Evolutionary conservation across 371 early-diverging fungal species (phyloP), one percentile per base, ranked within the genome.

Genomic region (Synchytrium microbalum): DNA sequence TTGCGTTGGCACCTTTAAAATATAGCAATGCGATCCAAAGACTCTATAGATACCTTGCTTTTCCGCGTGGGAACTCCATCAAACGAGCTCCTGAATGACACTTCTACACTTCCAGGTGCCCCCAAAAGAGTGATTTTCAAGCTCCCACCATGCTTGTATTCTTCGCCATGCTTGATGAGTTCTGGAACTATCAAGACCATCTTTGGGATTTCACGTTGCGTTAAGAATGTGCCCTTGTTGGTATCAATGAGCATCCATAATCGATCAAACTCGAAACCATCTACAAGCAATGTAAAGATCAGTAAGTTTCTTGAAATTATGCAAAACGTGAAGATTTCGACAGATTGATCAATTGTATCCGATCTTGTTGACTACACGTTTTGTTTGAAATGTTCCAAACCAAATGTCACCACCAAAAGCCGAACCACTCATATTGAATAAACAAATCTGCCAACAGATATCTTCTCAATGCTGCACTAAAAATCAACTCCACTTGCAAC

Each of bases 261-360:
- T 23, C 76, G 64, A 54, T 75, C 76, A n/a, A 75, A 59, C 54
- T 75, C 75, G 30, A 75, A 69, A 14, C 75, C 75, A 27, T 2
- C 46, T 38, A 38, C 10, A 5, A 38, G 19, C 10, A 19, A 38
- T 5, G 19, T 38, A 19, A 38, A 19, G 19, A 19, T 38, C 46
- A 38, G 46, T 38, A 38, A 5, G 46, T 38, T 5, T 5, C 19
- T 10, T 38, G 5, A 10, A 5, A 19, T 38, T 38, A 38, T 38
- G 5, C 19, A n/a, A n/a, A n/a, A n/a, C 46, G 46, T 38, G 10
- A 38, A 38, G 46, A 19, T 19, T 38, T 38, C 46, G 10, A 5
- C 5, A 10, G 46, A 38, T 38, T 38, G 10, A 38, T 38, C 5
- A 38, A 38, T 38, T 38, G 46, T n/a, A n/a, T n/a, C n/a, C n/a